Percentiles rank a stretch among this genome's conserved stretches.
Conservation (phyloP, 2,329 filamentous ascomycete species). For the Clarireedia monteithiana region DNA sequence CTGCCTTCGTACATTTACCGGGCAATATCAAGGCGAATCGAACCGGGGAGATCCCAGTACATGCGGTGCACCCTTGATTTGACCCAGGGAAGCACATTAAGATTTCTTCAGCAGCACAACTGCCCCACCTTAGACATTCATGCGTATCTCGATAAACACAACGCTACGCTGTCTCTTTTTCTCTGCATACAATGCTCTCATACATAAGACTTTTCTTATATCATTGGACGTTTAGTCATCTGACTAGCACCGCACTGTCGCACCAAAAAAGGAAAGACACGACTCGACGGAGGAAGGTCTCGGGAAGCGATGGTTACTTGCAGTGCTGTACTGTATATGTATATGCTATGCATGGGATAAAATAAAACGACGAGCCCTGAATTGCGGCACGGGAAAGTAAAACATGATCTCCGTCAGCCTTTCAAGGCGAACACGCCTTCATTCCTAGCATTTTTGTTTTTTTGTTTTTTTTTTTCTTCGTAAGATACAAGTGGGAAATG, state of each 20-base stretch:
- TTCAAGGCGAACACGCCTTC: conserved; percentile 7
- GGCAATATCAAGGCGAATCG: neutral
- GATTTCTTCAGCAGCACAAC: conserved; percentile 3
- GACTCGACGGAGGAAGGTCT: conserved; percentile 1
- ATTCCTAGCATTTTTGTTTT: neutral
- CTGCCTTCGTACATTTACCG: neutral
- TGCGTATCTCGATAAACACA: neutral
- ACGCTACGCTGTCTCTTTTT: neutral
- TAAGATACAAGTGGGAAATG: neutral
- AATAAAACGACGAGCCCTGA: neutral
- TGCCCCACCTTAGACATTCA: neutral
- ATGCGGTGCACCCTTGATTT: conserved; percentile 2
- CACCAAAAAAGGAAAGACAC: neutral
- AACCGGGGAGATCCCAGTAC: conserved; percentile 4
- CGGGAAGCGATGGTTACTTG: conserved; percentile 4
- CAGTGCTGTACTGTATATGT: neutral
- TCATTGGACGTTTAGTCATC: neutral
- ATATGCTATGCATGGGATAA: neutral
- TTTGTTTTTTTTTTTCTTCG: too few species aligned
- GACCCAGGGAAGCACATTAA: conserved; percentile 3
- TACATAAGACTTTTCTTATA: neutral
- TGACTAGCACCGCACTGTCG: neutral
- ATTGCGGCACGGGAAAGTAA: neutral
- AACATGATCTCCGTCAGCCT: conserved; percentile 4
- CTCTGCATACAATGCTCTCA: neutral